A percentile compares a stretch with the other conserved stretches of the same genome.
Conservation (phyloP, 495 filamentous ascomycete species). For the Penicillium diatomitis region DNA sequence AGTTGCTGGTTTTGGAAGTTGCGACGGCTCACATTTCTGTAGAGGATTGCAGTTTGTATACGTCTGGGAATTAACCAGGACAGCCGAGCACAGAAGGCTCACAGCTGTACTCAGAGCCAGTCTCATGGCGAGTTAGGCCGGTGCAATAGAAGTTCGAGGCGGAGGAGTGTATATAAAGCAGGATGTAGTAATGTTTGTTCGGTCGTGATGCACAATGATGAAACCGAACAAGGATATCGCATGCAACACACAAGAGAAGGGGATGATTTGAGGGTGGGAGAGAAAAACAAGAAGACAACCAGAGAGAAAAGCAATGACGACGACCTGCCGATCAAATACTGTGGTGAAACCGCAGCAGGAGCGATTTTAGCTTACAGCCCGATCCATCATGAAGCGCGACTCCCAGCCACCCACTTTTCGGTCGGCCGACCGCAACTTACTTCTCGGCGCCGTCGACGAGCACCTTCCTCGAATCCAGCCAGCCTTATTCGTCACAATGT, state of each 20-base stretch:
- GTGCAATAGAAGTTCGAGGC: background rate
- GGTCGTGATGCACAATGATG: background rate
- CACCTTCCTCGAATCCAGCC: too few species aligned
- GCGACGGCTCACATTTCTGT: slow-evolving; percentile 46
- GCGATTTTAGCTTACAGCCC: background rate
- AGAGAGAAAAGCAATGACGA: background rate
- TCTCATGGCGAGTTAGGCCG: slow-evolving; percentile 18
- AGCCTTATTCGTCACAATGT: background rate
- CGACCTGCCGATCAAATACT: background rate
- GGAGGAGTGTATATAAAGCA: background rate
- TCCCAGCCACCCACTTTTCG: slow-evolving; percentile 14
- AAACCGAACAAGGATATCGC: background rate
- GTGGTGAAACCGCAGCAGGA: background rate
- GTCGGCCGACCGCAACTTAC: background rate
- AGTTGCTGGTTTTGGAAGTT: background rate
- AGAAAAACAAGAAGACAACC: background rate
- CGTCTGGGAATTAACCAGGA: slow-evolving; percentile 58
- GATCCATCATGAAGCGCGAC: background rate
- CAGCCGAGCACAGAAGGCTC: slow-evolving; percentile 18
- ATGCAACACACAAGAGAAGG: background rate
- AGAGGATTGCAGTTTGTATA: slow-evolving; percentile 67
- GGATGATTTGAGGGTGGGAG: background rate
- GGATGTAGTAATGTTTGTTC: background rate
- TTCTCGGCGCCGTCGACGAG: background rate
- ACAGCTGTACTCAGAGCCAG: slow-evolving; percentile 17